Conservation (phyloP, 208 protist genomes). For the Trypanosoma platydactyli region DNA sequence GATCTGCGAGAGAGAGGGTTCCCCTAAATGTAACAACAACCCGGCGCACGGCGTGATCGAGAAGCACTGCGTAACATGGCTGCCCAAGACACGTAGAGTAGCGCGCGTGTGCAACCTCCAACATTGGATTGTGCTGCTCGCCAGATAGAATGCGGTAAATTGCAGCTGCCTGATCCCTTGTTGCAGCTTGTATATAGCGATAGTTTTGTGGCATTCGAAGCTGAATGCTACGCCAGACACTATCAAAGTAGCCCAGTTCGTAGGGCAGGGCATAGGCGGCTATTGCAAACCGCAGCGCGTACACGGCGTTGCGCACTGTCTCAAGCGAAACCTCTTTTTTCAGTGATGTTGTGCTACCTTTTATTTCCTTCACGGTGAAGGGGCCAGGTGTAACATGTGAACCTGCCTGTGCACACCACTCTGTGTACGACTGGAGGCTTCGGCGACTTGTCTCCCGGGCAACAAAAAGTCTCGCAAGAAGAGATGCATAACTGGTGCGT, state of each 20-base stretch:
- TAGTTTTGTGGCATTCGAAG: conserved; percentile 59
- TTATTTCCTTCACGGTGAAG: not conserved
- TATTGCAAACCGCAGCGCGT: conserved; percentile 66
- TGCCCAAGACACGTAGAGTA: conserved; percentile 50
- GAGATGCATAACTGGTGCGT: not conserved
- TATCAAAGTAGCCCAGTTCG: conserved; percentile 77
- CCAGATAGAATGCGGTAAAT: conserved; percentile 80
- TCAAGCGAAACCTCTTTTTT: not conserved
- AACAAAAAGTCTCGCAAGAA: conserved; percentile 1
- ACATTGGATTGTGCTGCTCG: conserved; percentile 29
- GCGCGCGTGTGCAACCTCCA: conserved; percentile 67
- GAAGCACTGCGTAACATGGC: conserved; percentile 56
- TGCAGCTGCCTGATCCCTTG: conserved; percentile 65
- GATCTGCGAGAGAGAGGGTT: conserved; percentile 59
- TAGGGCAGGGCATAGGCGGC: conserved; percentile 76
- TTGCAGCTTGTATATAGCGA: conserved; percentile 64
- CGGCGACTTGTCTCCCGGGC: not conserved
- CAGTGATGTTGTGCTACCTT: not conserved
- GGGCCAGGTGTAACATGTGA: not conserved
- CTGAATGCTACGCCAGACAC: conserved; percentile 36
- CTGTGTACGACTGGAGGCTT: conserved; percentile 2
- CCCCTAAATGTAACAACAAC: conserved; percentile 79
- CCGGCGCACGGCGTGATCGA: conserved; percentile 58
- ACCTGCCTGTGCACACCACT: not conserved
- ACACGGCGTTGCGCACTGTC: conserved; percentile 30